These are phyloP conservation scores for Fusarium penzigii DNA, from an alignment of 2,329 filamentous ascomycete species.

Conservation along the genomic window DNA sequence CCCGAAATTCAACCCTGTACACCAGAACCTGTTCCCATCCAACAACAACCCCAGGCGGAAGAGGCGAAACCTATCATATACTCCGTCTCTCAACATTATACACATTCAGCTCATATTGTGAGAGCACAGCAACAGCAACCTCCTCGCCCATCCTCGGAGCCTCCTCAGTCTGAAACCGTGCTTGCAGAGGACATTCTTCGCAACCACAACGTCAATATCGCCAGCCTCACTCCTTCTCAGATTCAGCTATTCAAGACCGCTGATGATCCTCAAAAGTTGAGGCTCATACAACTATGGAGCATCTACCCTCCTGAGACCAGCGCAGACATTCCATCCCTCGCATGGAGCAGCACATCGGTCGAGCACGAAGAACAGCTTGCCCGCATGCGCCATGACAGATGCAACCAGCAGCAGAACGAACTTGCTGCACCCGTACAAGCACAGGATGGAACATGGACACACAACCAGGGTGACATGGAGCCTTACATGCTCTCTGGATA, in stretches of 20 bases:
- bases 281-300: conserved; percentile 82
- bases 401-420: conserved; percentile 47
- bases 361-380: conserved; percentile 63
- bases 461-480: conserved; percentile 55
- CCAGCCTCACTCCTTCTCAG: conserved; percentile 71
- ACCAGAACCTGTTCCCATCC: conserved; percentile 15
- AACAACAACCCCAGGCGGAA: conserved; percentile 33
- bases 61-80: conserved; percentile 60
- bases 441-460: conserved; percentile 54
- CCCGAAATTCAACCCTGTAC: conserved; percentile 31
- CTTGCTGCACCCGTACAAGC: conserved; percentile 57
- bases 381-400: conserved; percentile 56
- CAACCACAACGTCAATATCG: conserved; percentile 69
- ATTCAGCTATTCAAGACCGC: conserved; percentile 77
- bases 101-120: conserved; percentile 68
- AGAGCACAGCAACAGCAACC: conserved; percentile 41
- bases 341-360: conserved; percentile 54
- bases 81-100: conserved; percentile 79
- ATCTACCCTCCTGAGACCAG: conserved; percentile 70
- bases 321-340: conserved; percentile 53
- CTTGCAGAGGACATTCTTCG: conserved; percentile 60
- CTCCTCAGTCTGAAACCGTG: conserved; percentile 48
- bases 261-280: conserved; percentile 68
- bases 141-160: conserved; percentile 52
- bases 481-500: conserved; percentile 87